Conservation (phyloP, 306 rosid species). For the Lupinus albus region DNA sequence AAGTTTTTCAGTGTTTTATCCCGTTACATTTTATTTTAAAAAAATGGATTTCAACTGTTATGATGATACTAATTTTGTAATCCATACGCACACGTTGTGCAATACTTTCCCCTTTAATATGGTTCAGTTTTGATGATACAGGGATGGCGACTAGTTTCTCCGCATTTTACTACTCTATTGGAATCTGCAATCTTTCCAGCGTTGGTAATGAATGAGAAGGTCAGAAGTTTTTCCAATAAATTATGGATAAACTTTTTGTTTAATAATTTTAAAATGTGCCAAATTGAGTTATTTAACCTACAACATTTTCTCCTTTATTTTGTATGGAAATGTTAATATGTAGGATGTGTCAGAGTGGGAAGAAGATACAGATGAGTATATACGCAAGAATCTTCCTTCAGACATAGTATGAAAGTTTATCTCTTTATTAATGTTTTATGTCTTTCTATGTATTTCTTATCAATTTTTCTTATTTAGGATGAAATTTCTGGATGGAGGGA, state of each 20-base stretch:
- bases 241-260: slow-evolving; percentile 13
- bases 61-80: neutral
- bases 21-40: slow-evolving; percentile 18
- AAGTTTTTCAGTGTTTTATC: slow-evolving; percentile 41
- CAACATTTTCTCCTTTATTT: slow-evolving; percentile 20
- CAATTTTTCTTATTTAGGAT: slow-evolving; percentile 53
- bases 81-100: neutral
- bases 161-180: slow-evolving; percentile 72
- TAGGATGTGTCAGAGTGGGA: slow-evolving; percentile 90
- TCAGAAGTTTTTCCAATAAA: slow-evolving; percentile 37
- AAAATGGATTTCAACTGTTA: slow-evolving; percentile 26
- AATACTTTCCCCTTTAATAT: slow-evolving; percentile 21
- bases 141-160: slow-evolving; percentile 96
- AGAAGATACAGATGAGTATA: slow-evolving; percentile 87
- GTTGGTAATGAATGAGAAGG: slow-evolving; percentile 81
- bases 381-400: slow-evolving; percentile 86
- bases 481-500: slow-evolving; percentile 91
- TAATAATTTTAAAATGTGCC: slow-evolving; percentile 4
- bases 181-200: slow-evolving; percentile 84
- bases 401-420: slow-evolving; percentile 68
- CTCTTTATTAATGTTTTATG: slow-evolving; percentile 19
- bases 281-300: slow-evolving; percentile 31
- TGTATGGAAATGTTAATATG: slow-evolving; percentile 39
- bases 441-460: slow-evolving; percentile 31
- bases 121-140: slow-evolving; percentile 45